Evolutionary conservation across 768 basidiomycete species (phyloP).

Genomic region (Leccinum broughii): DNA sequence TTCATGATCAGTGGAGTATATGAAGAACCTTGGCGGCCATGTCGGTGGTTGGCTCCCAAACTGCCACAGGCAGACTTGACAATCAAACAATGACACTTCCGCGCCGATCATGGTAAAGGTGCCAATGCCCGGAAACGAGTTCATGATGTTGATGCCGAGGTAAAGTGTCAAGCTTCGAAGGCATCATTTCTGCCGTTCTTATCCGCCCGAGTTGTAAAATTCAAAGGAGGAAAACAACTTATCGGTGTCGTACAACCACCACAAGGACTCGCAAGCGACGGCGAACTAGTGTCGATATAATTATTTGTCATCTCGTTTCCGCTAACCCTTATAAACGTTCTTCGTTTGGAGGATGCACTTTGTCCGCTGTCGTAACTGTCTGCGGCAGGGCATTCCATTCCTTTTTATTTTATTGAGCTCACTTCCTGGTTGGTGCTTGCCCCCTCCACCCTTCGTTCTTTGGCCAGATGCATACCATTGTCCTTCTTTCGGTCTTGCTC

Average conservation of each 20-base stretch:
- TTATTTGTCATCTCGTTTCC: background rate
- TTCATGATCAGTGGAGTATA: background rate
- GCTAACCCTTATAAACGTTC: background rate
- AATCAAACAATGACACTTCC: background rate
- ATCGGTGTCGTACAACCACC: background rate
- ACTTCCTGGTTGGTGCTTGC: background rate
- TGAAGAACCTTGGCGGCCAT: background rate
- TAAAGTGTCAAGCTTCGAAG: too few species aligned
- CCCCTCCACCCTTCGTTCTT: background rate
- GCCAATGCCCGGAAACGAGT: too few species aligned
- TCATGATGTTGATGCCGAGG: too few species aligned
- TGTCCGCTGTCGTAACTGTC: background rate
- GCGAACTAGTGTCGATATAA: too few species aligned
- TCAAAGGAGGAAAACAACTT: too few species aligned
- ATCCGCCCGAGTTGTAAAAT: too few species aligned
- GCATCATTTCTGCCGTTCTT: too few species aligned
- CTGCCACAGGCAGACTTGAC: background rate
- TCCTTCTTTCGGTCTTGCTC: background rate
- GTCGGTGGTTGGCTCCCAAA: background rate
- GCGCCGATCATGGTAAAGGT: background rate
- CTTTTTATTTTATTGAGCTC: background rate
- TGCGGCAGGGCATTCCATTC: background rate
- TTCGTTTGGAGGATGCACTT: background rate
- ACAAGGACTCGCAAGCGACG: background rate
- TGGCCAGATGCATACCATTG: background rate